A percentile compares a stretch with the other conserved stretches of the same genome.
phyloP scores from a whole-genome alignment of 257 asterid species.

The Nicotiana noctiflora region DNA sequence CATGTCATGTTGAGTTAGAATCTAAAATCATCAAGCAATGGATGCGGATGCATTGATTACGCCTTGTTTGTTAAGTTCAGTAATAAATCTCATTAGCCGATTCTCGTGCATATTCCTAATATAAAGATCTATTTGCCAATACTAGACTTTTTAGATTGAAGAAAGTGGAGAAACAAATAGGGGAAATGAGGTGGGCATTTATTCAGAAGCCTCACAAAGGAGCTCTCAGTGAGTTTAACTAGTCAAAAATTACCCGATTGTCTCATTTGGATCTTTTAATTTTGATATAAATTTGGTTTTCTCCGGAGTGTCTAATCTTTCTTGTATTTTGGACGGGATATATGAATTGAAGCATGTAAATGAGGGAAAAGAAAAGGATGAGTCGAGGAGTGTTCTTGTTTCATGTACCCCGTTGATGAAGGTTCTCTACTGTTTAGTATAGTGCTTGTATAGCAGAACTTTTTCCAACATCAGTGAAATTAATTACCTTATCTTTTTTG shows the following conservation, averaged over 20 bases:
- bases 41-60: background rate
- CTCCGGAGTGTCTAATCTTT: background rate
- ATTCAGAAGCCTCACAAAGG: background rate
- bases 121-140: background rate
- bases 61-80: background rate
- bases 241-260: background rate
- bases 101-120: background rate
- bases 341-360: background rate
- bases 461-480: background rate
- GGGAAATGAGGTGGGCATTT: background rate
- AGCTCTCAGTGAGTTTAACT: background rate
- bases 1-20: background rate
- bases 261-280: background rate
- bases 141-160: background rate
- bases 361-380: background rate
- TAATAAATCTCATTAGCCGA: background rate
- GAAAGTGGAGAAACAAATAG: background rate
- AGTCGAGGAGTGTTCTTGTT: background rate
- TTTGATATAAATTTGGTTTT: background rate
- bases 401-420: background rate
- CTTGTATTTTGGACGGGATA: background rate
- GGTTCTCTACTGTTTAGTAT: background rate
- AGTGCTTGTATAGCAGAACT: background rate
- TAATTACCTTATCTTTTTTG: background rate
- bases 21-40: background rate